Evolutionary conservation across 106 monocot species (phyloP), one percentile per base, ranked within the genome.

Genomic region (Dendrobium chrysotoxum): DNA sequence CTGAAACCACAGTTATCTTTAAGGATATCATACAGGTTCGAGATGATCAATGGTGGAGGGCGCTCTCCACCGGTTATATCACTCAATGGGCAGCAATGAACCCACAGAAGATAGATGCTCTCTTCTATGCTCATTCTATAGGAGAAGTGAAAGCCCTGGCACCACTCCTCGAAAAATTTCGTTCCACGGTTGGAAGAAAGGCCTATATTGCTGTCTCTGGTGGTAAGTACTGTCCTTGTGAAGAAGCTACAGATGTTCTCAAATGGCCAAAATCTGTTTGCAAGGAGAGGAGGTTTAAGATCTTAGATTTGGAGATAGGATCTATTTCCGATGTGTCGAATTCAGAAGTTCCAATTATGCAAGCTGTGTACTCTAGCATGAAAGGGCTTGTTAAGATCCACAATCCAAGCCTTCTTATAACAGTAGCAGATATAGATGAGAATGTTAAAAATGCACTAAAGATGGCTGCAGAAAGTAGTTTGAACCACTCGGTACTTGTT

Each of bases 51-150:
- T 98, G 98, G 98, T 98, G 98, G 98, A 89, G 83, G 40, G 92
- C 98, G 26, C 84, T 98, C 21, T 87, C 94, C 31, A 83, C 86
- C 0, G 98, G 98, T 7, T 98, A 95, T 78, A 77, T 98, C 75
- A 98, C 98, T 53, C 98, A 91, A 50, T 98, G 98, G 98, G 98
- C 98, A 0, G 89, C 91, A n/a, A 98, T 98, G 95, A 7, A 98
- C 81, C 94, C 94, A 42, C 98, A 98, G 77, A 92, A 92, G 77
- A 88, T 95, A 7, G 98, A 98, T 78, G 98, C 89, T 16, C 88
- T 98, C 18, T 98, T 98, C 89, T 98, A 95, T 77, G 92, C 95
- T 28, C 94, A 98, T 50, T 95, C 98, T 1, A 65, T 89, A 0
- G 81, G 72, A 28, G 92, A 98, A 77, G 94, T 95, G 26, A 84